Evolutionary conservation across 306 rosid species (phyloP).

Genomic region (Ochetophila trinervis): DNA sequence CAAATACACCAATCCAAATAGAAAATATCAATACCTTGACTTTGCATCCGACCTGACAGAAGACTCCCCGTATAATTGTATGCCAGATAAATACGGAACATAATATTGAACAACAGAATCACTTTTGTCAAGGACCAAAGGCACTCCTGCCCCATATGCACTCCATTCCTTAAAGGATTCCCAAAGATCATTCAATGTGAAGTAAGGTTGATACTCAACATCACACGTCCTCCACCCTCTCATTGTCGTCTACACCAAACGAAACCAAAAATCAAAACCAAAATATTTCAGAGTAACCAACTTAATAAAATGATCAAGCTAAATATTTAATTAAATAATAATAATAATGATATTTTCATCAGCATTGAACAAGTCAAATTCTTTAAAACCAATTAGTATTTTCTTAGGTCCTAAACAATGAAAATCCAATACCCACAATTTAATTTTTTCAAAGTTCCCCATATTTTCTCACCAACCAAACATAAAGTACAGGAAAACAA

Average conservation of each 20-base stretch:
- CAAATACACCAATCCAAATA: not conserved
- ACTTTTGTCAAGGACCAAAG: constrained; percentile 60
- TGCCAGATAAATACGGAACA: constrained; percentile 89
- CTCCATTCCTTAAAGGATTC: constrained; percentile 93
- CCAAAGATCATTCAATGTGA: constrained; percentile 74
- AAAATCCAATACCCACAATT: constrained; percentile 12
- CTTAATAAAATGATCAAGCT: not conserved
- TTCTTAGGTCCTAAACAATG: constrained; percentile 6
- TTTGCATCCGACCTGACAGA: constrained; percentile 40
- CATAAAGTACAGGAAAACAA: not conserved
- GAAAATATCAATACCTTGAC: constrained; percentile 48
- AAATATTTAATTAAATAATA: not conserved
- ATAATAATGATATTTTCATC: too few relatives aligned
- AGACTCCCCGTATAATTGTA: constrained; percentile 69
- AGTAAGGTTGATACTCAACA: constrained; percentile 71
- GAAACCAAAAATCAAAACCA: constrained; percentile 9
- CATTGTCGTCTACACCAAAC: constrained; percentile 61
- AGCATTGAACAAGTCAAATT: too few relatives aligned
- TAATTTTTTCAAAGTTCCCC: not conserved
- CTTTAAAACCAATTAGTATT: not conserved
- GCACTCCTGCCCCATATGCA: constrained; percentile 93
- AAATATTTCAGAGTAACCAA: not conserved
- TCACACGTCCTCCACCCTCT: constrained; percentile 79
- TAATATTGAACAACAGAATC: constrained; percentile 80
- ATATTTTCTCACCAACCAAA: not conserved